Base-by-base conservation (phyloP, 306 rosid species). In the Crotalaria pallida region DNA sequence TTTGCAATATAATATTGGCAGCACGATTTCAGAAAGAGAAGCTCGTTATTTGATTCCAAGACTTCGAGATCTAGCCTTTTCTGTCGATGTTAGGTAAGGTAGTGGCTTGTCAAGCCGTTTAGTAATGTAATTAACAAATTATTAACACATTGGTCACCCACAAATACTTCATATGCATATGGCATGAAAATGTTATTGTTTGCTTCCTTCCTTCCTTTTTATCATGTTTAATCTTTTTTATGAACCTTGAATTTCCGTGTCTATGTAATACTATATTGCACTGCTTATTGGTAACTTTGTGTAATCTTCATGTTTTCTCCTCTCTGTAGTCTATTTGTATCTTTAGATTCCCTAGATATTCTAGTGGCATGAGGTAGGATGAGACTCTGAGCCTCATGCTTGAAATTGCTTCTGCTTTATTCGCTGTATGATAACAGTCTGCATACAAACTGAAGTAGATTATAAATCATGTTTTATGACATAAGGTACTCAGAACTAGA, bases 11-110 rank as follows among this genome's bases (percentile, higher is more conserved):
- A 69, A 19, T 76, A n/a, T n/a, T n/a, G 75, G 77, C 84, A 93
- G 98, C 86, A 84, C 98, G 21, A 87, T 85, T 76, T 72, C 84
- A 22, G 96, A 90, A 73, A 84, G 85, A 78, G 97, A 93, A 47
- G 90, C 79, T 69, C 81, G 72, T 60, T 90, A 90, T 84, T 83
- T 93, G 76, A 84, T 93, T 66, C 92, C 98, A 58, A 84, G 94
- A 67, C 97, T 93, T 66, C 79, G 92, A 65, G 98, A 93, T 78
- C 86, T 93, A 75, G 89, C 97, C 33, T 93, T 93, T 80, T 93
- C 96, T 82, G 97, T 85, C 66, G 89, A 89, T 81, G 45, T 90
- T 23, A 81, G 94, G 98, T 90, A 77, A 80, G 77, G 62, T 71
- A 67, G 55, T 29, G 64, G 64, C 45, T 55, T 58, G 17, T n/a